These are phyloP conservation scores for Globisporangium alternatum DNA, from an alignment of 352 stramenopile species.

Conservation along the genomic window DNA sequence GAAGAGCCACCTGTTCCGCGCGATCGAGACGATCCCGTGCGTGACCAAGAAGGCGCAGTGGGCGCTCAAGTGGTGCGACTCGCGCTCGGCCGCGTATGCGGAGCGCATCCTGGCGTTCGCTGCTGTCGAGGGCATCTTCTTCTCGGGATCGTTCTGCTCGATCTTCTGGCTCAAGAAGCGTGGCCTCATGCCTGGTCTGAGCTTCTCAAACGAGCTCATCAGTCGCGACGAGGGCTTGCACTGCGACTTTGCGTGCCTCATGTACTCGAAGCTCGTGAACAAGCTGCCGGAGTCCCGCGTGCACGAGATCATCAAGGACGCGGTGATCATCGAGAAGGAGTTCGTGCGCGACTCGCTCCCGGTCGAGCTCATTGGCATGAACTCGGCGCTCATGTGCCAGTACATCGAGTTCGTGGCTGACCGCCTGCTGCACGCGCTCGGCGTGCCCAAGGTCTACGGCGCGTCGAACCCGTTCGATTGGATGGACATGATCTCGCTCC, in stretches of 20 bases:
- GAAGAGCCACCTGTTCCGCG: slow-evolving; percentile 94
- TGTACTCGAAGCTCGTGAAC: slow-evolving; percentile 98
- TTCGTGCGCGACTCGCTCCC: slow-evolving; percentile 97
- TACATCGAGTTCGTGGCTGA: slow-evolving; percentile 99
- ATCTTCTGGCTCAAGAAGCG: slow-evolving; percentile 99
- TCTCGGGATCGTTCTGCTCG: slow-evolving; percentile 98
- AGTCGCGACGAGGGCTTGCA: slow-evolving; percentile 97
- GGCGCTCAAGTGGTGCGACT: slow-evolving; percentile 97
- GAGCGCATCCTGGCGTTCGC: slow-evolving; percentile 97
- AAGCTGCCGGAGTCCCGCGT: slow-evolving; percentile 93
- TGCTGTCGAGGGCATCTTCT: slow-evolving; percentile 99
- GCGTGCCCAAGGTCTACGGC: slow-evolving; percentile 93
- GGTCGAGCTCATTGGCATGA: slow-evolving; percentile 99
- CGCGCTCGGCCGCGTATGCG: slow-evolving; percentile 90
- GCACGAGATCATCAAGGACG: slow-evolving; percentile 94
- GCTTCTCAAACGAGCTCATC: slow-evolving; percentile 99
- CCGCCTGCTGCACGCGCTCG: slow-evolving; percentile 92
- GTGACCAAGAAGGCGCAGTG: slow-evolving; percentile 97
- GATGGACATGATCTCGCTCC: slow-evolving; percentile 99
- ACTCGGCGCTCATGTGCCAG: slow-evolving; percentile 96
- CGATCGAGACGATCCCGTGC: slow-evolving; percentile 98
- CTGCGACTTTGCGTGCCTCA: slow-evolving; percentile 98
- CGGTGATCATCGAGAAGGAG: slow-evolving; percentile 97
- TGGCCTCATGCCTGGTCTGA: slow-evolving; percentile 97
- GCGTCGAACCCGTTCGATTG: slow-evolving; percentile 97